Evolutionary conservation across 495 filamentous ascomycete genomes (phyloP).

Genomic region (Annulohypoxylon stygium): DNA sequence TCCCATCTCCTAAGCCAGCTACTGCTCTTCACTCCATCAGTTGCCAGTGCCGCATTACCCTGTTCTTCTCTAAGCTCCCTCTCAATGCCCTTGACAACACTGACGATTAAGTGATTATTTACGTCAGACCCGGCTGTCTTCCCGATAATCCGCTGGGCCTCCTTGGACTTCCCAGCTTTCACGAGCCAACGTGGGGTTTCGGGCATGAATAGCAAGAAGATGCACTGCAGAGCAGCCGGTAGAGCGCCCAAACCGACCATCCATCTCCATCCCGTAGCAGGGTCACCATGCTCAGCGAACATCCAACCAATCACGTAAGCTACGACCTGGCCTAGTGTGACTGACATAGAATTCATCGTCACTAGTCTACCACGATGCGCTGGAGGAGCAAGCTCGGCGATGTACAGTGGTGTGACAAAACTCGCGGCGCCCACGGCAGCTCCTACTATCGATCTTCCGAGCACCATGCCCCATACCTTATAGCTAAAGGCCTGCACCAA

Average conservation of each 20-base stretch:
- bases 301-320: slow-evolving; percentile 84
- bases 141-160: slow-evolving; percentile 72
- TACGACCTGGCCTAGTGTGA: slow-evolving; percentile 87
- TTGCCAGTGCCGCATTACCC: slow-evolving; percentile 57
- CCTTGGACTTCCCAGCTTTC: slow-evolving; percentile 69
- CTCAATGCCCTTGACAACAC: slow-evolving; percentile 73
- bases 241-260: slow-evolving; percentile 88
- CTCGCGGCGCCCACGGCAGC: slow-evolving; percentile 85
- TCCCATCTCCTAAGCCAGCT: slow-evolving; percentile 60
- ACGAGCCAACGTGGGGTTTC: slow-evolving; percentile 92
- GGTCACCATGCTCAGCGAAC: slow-evolving; percentile 65
- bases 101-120: slow-evolving; percentile 63
- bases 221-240: slow-evolving; percentile 78
- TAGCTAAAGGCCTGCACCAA: slow-evolving; percentile 74
- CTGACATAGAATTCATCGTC: slow-evolving; percentile 80
- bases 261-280: slow-evolving; percentile 80
- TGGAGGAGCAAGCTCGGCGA: slow-evolving; percentile 85
- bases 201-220: slow-evolving; percentile 75
- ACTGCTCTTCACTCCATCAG: slow-evolving; percentile 43
- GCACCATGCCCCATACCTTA: slow-evolving; percentile 77
- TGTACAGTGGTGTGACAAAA: slow-evolving; percentile 86
- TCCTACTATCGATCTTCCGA: slow-evolving; percentile 84
- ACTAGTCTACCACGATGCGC: slow-evolving; percentile 80
- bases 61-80: slow-evolving; percentile 77
- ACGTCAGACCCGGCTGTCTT: slow-evolving; percentile 72